Conservation (phyloP, 306 rosid species). For the Comarum palustre region DNA sequence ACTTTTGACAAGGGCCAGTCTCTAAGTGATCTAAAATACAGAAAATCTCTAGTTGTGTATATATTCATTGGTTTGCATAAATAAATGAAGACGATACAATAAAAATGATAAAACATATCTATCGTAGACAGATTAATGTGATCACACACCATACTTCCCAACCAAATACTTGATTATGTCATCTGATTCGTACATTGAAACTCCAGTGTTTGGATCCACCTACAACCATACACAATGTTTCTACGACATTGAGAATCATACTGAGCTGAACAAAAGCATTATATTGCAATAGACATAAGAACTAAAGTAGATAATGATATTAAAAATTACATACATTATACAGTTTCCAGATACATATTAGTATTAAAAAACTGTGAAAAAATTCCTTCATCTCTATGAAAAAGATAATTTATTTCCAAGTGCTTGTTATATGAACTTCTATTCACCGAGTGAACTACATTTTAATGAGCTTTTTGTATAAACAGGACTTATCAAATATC, state of each 20-base stretch:
- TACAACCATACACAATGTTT: slow-evolving; percentile 35
- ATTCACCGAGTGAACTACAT: background rate
- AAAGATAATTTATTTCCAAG: background rate
- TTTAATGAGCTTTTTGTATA: background rate
- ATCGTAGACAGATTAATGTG: slow-evolving; percentile 1
- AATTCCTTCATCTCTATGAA: background rate
- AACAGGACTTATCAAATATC: no score
- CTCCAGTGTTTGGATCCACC: slow-evolving; percentile 94
- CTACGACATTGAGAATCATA: slow-evolving; percentile 5
- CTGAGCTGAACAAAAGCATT: slow-evolving; percentile 7
- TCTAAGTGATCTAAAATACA: background rate
- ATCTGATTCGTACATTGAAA: slow-evolving; percentile 96
- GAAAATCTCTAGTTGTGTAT: background rate
- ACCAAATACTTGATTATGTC: slow-evolving; percentile 85
- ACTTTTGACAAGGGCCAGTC: background rate
- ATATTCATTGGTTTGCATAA: background rate
- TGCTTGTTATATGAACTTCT: background rate
- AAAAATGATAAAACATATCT: background rate
- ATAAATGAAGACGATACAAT: background rate
- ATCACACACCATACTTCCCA: slow-evolving; percentile 65
- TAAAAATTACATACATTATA: background rate
- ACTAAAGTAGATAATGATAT: background rate
- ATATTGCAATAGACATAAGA: slow-evolving; percentile 5
- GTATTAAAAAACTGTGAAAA: background rate
- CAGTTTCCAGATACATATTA: no score